These are phyloP conservation scores for Silene latifolia DNA, from an alignment of 148 eudicot genomes.

Conservation along the genomic window DNA sequence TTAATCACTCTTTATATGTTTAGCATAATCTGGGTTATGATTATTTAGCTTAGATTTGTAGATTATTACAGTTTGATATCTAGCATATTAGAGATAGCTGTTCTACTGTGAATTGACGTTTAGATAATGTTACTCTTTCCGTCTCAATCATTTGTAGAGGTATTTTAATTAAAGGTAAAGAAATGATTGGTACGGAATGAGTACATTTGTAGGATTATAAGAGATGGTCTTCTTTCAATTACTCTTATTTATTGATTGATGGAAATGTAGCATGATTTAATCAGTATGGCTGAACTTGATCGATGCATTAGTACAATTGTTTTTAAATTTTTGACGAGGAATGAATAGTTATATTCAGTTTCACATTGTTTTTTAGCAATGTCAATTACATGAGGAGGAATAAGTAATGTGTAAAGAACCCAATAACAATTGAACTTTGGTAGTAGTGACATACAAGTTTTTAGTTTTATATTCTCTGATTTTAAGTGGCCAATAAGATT, in stretches of 20 bases:
- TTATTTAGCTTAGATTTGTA: not conserved
- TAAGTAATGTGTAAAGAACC: not conserved
- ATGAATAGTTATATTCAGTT: not conserved
- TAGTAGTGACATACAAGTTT: no score
- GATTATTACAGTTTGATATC: not conserved
- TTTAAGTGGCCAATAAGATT: not conserved
- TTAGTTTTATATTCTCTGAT: no score
- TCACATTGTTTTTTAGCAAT: not conserved
- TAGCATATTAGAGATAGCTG: no score
- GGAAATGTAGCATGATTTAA: not conserved
- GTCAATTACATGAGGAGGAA: not conserved
- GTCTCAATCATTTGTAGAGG: no score
- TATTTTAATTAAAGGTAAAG: no score
- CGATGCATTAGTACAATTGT: not conserved
- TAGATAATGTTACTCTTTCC: not conserved
- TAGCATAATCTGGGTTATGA: slow-evolving; percentile 5
- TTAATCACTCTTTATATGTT: not conserved
- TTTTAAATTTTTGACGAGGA: not conserved
- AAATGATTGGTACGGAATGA: no score
- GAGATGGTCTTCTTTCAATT: not conserved
- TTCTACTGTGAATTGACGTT: not conserved
- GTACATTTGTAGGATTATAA: not conserved
- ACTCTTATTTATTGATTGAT: not conserved
- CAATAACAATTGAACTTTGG: not conserved
- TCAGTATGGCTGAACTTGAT: not conserved